Conservation (phyloP, 352 stramenopile species). For the Pythium pectinolyticum region DNA sequence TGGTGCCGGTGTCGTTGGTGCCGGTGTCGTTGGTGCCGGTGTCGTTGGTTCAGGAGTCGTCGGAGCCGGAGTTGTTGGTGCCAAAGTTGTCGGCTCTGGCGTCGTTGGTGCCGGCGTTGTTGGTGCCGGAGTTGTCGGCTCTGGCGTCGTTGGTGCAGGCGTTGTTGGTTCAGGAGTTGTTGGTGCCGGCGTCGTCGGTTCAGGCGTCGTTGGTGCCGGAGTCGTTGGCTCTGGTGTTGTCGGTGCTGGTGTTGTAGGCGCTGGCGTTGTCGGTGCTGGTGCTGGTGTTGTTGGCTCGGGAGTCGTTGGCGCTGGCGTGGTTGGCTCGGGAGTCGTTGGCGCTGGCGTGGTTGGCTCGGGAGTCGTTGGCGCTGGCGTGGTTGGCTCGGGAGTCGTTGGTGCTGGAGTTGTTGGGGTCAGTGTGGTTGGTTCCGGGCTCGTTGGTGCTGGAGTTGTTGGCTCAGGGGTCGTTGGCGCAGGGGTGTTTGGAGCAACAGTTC, state of each 20-base stretch:
- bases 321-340: too few relatives aligned
- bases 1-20: neutral
- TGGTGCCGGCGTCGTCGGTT: neutral
- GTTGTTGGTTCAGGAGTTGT: conserved; percentile 2
- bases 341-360: neutral
- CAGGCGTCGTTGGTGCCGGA: neutral
- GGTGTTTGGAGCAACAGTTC: too few relatives aligned
- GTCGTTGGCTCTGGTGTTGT: neutral
- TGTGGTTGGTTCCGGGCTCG: neutral
- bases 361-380: too few relatives aligned
- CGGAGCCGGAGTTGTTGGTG: neutral
- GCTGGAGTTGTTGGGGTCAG: too few relatives aligned
- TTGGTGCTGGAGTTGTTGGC: neutral
- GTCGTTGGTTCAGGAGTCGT: neutral
- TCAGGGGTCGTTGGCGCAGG: neutral
- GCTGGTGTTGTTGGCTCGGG: neutral
- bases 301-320: neutral
- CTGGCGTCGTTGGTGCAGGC: neutral
- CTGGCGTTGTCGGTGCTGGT: neutral
- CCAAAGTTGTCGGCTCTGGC: conserved; percentile 1
- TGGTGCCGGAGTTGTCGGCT: neutral
- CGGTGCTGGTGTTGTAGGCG: neutral
- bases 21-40: neutral
- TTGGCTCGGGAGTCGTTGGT: too few relatives aligned
- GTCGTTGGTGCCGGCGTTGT: neutral